These are phyloP conservation scores for Cerrena zonata DNA, from an alignment of 1,284 basidiomycete species.

Conservation along the genomic window DNA sequence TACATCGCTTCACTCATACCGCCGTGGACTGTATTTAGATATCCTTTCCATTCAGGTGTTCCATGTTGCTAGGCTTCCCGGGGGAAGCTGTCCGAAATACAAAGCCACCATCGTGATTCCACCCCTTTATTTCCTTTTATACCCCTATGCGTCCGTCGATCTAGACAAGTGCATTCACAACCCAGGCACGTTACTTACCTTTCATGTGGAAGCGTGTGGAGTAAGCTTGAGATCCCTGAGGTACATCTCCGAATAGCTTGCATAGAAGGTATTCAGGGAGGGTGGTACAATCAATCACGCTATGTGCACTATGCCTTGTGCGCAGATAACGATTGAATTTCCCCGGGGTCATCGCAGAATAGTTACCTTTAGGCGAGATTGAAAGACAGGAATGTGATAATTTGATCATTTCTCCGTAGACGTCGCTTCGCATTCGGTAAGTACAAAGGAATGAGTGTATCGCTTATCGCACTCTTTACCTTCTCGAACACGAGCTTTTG, in stretches of 20 bases:
- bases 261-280: too few relatives aligned
- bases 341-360: background rate
- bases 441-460: too few relatives aligned
- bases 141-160: background rate
- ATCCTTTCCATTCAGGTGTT: background rate
- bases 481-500: too few relatives aligned
- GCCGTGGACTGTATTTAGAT: background rate
- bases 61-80: background rate
- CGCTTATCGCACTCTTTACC: too few relatives aligned
- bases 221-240: background rate
- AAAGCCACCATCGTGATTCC: background rate
- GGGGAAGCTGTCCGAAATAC: background rate
- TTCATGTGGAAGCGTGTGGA: background rate
- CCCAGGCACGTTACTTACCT: slow-evolving; percentile 2
- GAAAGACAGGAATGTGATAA: background rate
- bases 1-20: background rate
- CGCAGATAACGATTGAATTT: background rate
- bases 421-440: too few relatives aligned
- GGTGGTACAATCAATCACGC: background rate
- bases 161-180: background rate
- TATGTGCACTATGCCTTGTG: background rate
- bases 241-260: background rate
- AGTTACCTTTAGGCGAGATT: background rate
- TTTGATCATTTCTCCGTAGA: background rate
- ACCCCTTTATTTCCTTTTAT: too few relatives aligned